A percentile compares a stretch with the other conserved stretches of the same genome.
These are phyloP conservation scores for Pulveroboletus sp. DNA, from an alignment of 768 basidiomycete genomes.

Conservation along the genomic window DNA sequence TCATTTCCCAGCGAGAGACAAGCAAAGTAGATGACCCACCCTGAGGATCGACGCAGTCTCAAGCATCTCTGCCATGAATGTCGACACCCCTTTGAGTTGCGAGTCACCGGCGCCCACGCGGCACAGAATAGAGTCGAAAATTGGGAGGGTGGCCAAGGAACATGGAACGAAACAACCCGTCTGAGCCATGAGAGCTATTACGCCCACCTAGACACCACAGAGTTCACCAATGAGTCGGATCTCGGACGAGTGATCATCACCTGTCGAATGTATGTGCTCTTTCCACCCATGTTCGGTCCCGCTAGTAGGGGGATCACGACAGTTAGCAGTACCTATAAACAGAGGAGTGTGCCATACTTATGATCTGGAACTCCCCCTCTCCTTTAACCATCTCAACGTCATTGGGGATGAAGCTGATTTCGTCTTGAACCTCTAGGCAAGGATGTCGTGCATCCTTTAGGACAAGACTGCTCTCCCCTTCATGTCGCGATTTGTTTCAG, in stretches of 20 bases:
- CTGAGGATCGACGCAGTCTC: constrained; percentile 94
- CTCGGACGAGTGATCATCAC: constrained; percentile 31
- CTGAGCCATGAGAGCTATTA: constrained; percentile 96
- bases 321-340: neutral
- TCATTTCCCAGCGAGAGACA: neutral
- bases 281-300: constrained; percentile 99
- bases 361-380: constrained; percentile 92
- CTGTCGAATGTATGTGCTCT: constrained; percentile 95
- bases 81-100: constrained; percentile 95
- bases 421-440: constrained; percentile 94
- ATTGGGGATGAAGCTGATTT: constrained; percentile 91
- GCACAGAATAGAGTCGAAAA: constrained; percentile 94
- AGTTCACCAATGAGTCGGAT: neutral
- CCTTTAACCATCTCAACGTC: constrained; percentile 93
- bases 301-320: constrained; percentile 40
- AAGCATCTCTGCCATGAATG: constrained; percentile 99
- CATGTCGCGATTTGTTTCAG: neutral
- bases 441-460: constrained; percentile 90
- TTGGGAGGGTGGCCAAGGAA: constrained; percentile 75
- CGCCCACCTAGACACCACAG: constrained; percentile 61
- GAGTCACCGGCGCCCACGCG: constrained; percentile 97
- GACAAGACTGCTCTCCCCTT: constrained; percentile 77
- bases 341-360: constrained; percentile 51
- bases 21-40: constrained; percentile 39
- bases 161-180: constrained; percentile 95